Percentiles rank a stretch among this genome's conserved stretches.
phyloP scores from a whole-genome alignment of 768 basidiomycete species.

The Suillus hirtellus region DNA sequence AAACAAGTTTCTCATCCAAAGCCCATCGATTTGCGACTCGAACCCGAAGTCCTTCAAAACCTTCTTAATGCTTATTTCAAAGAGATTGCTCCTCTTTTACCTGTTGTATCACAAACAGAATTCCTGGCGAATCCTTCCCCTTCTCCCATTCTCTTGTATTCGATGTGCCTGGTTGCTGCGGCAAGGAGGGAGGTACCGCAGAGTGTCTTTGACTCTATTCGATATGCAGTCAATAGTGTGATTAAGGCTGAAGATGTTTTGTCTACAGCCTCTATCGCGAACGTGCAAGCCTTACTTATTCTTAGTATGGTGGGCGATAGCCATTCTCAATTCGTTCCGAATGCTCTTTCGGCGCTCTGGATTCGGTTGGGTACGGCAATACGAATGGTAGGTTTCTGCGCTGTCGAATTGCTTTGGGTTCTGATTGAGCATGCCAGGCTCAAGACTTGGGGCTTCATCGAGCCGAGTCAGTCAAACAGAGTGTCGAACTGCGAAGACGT shows the following conservation, averaged over 20 bases:
- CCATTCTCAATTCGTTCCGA: conserved; percentile 87
- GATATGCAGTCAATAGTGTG: conserved; percentile 81
- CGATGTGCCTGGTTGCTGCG: conserved; percentile 91
- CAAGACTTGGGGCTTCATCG: conserved; percentile 96
- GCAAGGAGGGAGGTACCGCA: conserved; percentile 83
- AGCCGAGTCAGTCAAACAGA: conserved; percentile 81
- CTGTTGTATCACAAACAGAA: conserved; percentile 85
- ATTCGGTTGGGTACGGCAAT: conserved; percentile 86
- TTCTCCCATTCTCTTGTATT: conserved; percentile 83
- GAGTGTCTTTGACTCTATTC: conserved; percentile 85
- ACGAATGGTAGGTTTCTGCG: conserved; percentile 70
- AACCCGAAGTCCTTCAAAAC: conserved; percentile 74
- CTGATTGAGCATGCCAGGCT: conserved; percentile 53
- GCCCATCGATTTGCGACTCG: conserved; percentile 70
- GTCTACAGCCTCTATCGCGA: conserved; percentile 80
- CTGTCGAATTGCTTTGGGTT: conserved; percentile 7
- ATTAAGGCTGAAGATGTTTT: conserved; percentile 91
- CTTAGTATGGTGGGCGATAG: conserved; percentile 86
- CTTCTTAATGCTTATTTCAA: conserved; percentile 91
- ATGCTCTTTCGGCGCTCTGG: conserved; percentile 83
- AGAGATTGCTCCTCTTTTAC: conserved; percentile 86
- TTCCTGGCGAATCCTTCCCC: conserved; percentile 76
- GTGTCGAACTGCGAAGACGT: conserved; percentile 83
- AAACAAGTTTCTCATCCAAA: conserved; percentile 55
- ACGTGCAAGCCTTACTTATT: conserved; percentile 86